Evolutionary conservation across 2,329 filamentous ascomycete species (phyloP), one percentile per base, ranked within the genome.

Genomic region (Knoxdaviesia proteae): DNA sequence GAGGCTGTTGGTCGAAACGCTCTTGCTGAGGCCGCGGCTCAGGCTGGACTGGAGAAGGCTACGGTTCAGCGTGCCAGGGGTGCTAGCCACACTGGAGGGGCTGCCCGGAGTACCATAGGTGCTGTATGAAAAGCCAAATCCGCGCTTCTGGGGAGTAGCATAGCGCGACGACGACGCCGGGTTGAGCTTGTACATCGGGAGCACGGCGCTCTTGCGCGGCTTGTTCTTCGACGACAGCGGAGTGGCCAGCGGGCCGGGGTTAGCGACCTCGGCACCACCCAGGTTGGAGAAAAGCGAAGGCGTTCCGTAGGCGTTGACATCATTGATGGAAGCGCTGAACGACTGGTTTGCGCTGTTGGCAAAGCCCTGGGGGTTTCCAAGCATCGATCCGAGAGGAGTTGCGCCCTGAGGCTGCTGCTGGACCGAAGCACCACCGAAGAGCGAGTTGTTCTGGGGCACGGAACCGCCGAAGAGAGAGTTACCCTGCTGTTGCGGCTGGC

Each of bases 51-150:
- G 69, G 11, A 71, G 58, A 34, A 87, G 58, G 53, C 77, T 86
- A 53, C 74, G 74, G 30, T 74, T 72, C 42, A 80, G 61, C 11
- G 67, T 68, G 35, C 73, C 76, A 5, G 83, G 80, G 6, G 81
- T 80, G 56, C 78, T 84, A 3, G 57, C 58, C 35, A 65, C 69
- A 54, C 78, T 76, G 5, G 80, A 71, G 29, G 71, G 72, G 50
- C 75, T 83, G 45, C 67, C 77, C 5, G 88, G 86, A 1, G 81
- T 87, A 38, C 84, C 84, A 52, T 93, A 94, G 3, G 79, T 86
- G 49, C 86, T 93, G 60, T 94, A 94, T 2, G 81, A 86, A 57
- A 94, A 93, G 3, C 88, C 88, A 54, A 84, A 94, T 5, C 84
- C 84, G 44, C 80, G 74, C 61, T 84, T 88, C 51, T 86, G 82